A percentile compares a stretch with the other conserved stretches of the same genome.
phyloP scores from a whole-genome alignment of 768 basidiomycete species.

The Epithele typhae region DNA sequence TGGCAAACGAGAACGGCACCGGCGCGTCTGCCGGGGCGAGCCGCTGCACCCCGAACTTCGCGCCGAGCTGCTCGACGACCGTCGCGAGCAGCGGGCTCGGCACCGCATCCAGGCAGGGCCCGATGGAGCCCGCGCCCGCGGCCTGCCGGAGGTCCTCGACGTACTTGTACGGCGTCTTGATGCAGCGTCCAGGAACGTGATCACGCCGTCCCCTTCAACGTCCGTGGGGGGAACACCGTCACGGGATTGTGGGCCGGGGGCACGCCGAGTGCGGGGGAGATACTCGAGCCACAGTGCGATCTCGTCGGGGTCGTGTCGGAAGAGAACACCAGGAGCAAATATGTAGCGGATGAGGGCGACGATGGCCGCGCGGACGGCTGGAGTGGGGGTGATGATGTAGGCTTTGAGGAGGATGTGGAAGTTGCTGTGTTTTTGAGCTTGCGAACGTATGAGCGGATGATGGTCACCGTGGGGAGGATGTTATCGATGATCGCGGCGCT shows the following conservation, averaged over 20 bases:
- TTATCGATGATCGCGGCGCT: conserved; percentile 68
- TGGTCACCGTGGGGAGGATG: conserved; percentile 61
- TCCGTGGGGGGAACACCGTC: conserved; percentile 50
- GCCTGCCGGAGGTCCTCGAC: conserved; percentile 62
- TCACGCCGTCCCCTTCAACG: conserved; percentile 52
- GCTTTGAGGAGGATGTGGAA: conserved; percentile 69
- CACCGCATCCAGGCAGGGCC: conserved; percentile 27
- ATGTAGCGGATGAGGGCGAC: conserved; percentile 53
- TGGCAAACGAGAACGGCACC: conserved; percentile 56
- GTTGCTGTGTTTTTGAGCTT: conserved; percentile 51
- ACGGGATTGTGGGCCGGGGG: conserved; percentile 36
- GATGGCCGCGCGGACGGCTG: conserved; percentile 50
- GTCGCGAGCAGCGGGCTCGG: conserved; percentile 81
- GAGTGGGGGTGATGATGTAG: conserved; percentile 45
- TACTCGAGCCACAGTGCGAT: conserved; percentile 69
- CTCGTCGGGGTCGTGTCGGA: conserved; percentile 73
- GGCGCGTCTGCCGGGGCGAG: conserved; percentile 58
- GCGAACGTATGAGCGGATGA: conserved; percentile 34
- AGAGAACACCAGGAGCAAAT: conserved; percentile 69
- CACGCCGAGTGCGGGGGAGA: conserved; percentile 45
- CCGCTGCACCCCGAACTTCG: conserved; percentile 55
- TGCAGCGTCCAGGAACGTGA: conserved; percentile 76
- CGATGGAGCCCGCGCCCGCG: too few species aligned
- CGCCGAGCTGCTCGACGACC: conserved; percentile 70
- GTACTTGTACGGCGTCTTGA: conserved; percentile 83